These are phyloP conservation scores for Xerocomellus chrysenteron DNA, from an alignment of 768 basidiomycete genomes.

Conservation along the genomic window DNA sequence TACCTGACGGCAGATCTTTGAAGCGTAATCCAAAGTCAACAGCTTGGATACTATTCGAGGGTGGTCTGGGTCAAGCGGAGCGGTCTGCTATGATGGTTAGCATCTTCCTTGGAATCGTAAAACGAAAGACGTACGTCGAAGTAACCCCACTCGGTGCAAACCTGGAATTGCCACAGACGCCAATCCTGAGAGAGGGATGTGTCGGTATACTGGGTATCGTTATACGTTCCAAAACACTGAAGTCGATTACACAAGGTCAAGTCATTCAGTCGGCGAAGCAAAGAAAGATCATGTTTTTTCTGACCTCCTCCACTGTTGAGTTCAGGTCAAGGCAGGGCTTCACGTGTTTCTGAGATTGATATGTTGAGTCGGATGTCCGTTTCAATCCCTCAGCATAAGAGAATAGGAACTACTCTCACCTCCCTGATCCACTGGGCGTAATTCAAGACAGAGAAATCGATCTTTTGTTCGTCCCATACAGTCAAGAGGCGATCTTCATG, in stretches of 20 bases:
- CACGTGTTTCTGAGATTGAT: conserved; percentile 46
- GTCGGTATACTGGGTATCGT: conserved; percentile 63
- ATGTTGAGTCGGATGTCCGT: not conserved
- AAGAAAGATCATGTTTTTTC: conserved; percentile 5
- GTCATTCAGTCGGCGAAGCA: not conserved
- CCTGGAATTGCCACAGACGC: conserved; percentile 89
- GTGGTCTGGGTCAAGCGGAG: conserved; percentile 65
- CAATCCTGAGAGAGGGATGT: conserved; percentile 69
- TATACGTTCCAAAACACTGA: conserved; percentile 85
- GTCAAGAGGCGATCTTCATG: conserved; percentile 48
- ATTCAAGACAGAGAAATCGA: conserved; percentile 64
- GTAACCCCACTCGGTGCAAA: conserved; percentile 96
- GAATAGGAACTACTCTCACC: conserved; percentile 34
- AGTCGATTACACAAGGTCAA: not conserved
- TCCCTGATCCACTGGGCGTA: conserved; percentile 78
- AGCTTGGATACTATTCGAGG: conserved; percentile 80
- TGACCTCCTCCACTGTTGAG: conserved; percentile 49
- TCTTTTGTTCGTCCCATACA: conserved; percentile 43
- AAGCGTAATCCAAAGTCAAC: conserved; percentile 69
- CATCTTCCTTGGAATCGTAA: not conserved
- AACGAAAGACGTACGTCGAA: conserved; percentile 56
- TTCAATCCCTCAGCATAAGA: not conserved
- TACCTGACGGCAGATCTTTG: conserved; percentile 67
- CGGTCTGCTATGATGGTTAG: conserved; percentile 45
- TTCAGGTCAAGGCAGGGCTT: conserved; percentile 51